Evolutionary conservation across 2,329 filamentous ascomycete species (phyloP), one percentile per base, ranked within the genome.

Genomic region (Cercospora sojina): DNA sequence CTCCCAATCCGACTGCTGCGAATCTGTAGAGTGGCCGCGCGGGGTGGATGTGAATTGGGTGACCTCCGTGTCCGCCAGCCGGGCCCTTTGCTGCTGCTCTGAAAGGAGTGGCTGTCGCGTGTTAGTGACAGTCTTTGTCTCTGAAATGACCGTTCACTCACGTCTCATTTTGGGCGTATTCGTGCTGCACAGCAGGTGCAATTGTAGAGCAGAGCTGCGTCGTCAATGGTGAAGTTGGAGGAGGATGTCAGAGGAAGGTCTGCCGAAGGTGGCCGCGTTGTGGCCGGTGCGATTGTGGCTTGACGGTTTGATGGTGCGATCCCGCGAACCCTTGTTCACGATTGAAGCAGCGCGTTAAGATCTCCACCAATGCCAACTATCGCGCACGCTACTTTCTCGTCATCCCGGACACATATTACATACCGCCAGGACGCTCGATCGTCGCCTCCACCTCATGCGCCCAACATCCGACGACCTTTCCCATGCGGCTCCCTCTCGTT

Each of bases 1-100:
- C 95, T 73, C 93, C 91, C 70, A 99, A 85, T 69, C 90, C 91
- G 53, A 92, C 97, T 56, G 91, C 94, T 66, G 89, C 87, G 80
- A 94, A 90, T 78, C 92, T 88, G 84, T 98, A 97, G 72, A 97
- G 77, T 55, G 87, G 88, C 69, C 87, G 84, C 58, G 82, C 85
- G 35, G 85, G 86, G 77, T 86, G 88, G 76, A 90, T 80, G 76
- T 84, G 81, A 73, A 86, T 79, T 64, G 84, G 84, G 77, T 86
- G 85, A 67, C 74, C 79, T 71, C 79, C 79, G 71, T 81, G 73
- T 76, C 77, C 76, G 74, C 77, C 71, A 74, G 76, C 68, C 61
- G 69, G 66, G 64, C 67, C 71, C 61, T 71, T 68, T 66, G 62
- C 64, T 64, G 70, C 73, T 68, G 72, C 73, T 73, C 60, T 27